These are phyloP conservation scores for Panaeolus cyanescens DNA, from an alignment of 768 basidiomycete species.

Conservation along the genomic window DNA sequence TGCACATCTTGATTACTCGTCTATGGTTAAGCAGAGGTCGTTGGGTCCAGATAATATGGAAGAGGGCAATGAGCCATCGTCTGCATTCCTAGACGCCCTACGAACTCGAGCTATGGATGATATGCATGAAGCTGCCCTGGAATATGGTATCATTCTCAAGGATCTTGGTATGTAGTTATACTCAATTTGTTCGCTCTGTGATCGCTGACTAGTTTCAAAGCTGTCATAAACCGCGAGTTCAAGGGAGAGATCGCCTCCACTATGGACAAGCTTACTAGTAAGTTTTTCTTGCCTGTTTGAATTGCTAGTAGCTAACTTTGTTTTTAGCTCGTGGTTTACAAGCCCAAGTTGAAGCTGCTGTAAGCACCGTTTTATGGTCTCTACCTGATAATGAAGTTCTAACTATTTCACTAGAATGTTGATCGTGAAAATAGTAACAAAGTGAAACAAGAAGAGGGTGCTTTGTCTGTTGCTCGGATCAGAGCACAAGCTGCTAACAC, in stretches of 20 bases:
- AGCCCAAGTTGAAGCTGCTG: constrained; percentile 86
- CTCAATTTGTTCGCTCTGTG: neutral
- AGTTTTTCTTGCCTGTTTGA: constrained; percentile 3
- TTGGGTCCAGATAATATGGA: constrained; percentile 76
- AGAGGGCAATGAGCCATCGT: constrained; percentile 67
- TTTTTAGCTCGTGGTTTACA: constrained; percentile 69
- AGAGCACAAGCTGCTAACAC: constrained; percentile 67
- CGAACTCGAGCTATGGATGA: constrained; percentile 87
- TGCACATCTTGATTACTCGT: constrained; percentile 62
- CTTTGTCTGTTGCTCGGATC: constrained; percentile 75
- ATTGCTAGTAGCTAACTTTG: constrained; percentile 8
- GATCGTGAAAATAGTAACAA: constrained; percentile 88
- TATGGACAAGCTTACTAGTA: constrained; percentile 78
- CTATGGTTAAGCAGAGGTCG: constrained; percentile 75
- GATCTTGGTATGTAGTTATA: constrained; percentile 58
- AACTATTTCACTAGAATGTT: constrained; percentile 56
- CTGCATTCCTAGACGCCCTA: constrained; percentile 81
- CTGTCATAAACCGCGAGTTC: constrained; percentile 86
- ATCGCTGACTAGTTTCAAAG: constrained; percentile 31
- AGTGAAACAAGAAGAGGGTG: constrained; percentile 83
- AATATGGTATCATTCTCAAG: constrained; percentile 83
- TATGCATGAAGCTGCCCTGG: constrained; percentile 76
- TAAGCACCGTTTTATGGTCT: constrained; percentile 31
- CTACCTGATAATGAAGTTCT: neutral
- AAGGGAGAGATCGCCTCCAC: constrained; percentile 86